Percentiles rank a stretch among this genome's conserved stretches.
phyloP scores from a whole-genome alignment of 2,329 filamentous ascomycete species.

The Aspergillus floridensis region DNA sequence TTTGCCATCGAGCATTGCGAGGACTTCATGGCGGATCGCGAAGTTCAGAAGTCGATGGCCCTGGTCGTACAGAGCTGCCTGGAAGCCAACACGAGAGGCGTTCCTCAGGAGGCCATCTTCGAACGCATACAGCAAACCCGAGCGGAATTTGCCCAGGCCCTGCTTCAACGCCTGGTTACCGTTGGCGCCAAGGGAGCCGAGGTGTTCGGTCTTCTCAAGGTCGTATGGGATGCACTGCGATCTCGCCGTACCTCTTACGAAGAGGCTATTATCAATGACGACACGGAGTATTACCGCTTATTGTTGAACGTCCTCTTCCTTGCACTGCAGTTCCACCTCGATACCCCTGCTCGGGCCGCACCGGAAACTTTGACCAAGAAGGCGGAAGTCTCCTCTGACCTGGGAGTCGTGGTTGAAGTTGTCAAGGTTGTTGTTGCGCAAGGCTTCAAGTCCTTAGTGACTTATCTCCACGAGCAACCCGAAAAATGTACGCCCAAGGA shows the following conservation, averaged over 20 bases:
- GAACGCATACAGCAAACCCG: conserved; percentile 71
- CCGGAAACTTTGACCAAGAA: conserved; percentile 37
- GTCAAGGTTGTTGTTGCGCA: conserved; percentile 74
- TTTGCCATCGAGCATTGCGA: conserved; percentile 79
- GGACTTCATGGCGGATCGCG: conserved; percentile 52
- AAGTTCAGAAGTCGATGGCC: conserved; percentile 67
- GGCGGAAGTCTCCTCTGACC: conserved; percentile 40
- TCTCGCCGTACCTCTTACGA: conserved; percentile 58
- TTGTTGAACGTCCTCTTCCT: conserved; percentile 84
- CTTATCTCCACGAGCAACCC: conserved; percentile 74
- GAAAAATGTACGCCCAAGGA: conserved; percentile 69
- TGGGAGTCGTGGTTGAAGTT: conserved; percentile 71
- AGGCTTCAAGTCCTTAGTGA: conserved; percentile 78
- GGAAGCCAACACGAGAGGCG: conserved; percentile 68
- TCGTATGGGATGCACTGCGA: conserved; percentile 61
- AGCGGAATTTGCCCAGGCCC: conserved; percentile 74
- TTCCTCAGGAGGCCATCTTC: conserved; percentile 78
- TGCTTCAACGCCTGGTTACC: conserved; percentile 75
- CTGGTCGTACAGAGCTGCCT: conserved; percentile 76
- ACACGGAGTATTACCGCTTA: conserved; percentile 73
- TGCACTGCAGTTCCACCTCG: conserved; percentile 58
- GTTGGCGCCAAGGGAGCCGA: conserved; percentile 50
- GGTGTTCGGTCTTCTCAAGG: conserved; percentile 54
- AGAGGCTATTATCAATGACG: conserved; percentile 54
- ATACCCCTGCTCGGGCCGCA: conserved; percentile 32